Conservation (phyloP, 1,139 yeast genomes). For the Pichia sp. region DNA sequence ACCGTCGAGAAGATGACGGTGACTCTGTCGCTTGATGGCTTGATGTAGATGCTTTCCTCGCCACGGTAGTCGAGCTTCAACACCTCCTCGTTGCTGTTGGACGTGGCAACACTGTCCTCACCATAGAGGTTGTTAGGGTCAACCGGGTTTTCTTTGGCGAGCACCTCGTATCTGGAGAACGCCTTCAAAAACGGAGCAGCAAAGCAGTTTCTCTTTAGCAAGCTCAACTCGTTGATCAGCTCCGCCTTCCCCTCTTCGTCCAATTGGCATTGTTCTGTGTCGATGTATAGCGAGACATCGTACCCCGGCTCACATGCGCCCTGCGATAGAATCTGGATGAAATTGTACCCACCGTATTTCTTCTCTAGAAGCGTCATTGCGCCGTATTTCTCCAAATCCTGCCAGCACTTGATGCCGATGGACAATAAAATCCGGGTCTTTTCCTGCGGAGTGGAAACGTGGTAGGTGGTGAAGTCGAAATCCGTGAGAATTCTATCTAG, state of each 20-base stretch:
- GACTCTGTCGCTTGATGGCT: conserved; percentile 92
- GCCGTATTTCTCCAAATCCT: conserved; percentile 66
- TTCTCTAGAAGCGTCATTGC: conserved; percentile 43
- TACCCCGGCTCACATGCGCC: conserved; percentile 65
- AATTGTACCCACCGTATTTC: conserved; percentile 38
- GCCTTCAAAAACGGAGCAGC: conserved; percentile 94
- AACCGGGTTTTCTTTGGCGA: conserved; percentile 50
- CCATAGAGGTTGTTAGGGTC: conserved; percentile 37
- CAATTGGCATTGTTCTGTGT: conserved; percentile 40
- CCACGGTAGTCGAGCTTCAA: conserved; percentile 85
- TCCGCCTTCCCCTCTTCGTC: conserved; percentile 42
- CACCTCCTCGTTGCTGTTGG: conserved; percentile 49
- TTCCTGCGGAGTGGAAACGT: conserved; percentile 75
- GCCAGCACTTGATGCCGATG: conserved; percentile 71
- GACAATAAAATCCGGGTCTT: conserved; percentile 65
- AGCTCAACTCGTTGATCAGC: conserved; percentile 49
- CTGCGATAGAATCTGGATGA: conserved; percentile 30
- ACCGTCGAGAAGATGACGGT: conserved; percentile 93
- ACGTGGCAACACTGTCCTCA: conserved; percentile 42
- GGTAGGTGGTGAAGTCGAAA: conserved; percentile 93
- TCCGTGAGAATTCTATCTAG: conserved; percentile 89
- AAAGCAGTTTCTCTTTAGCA: conserved; percentile 79
- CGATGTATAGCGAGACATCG: conserved; percentile 72
- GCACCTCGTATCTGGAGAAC: conserved; percentile 68
- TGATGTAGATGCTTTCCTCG: conserved; percentile 84